These are phyloP conservation scores for Clavispora carvajalis DNA, from an alignment of 805 yeast species.

Conservation along the genomic window DNA sequence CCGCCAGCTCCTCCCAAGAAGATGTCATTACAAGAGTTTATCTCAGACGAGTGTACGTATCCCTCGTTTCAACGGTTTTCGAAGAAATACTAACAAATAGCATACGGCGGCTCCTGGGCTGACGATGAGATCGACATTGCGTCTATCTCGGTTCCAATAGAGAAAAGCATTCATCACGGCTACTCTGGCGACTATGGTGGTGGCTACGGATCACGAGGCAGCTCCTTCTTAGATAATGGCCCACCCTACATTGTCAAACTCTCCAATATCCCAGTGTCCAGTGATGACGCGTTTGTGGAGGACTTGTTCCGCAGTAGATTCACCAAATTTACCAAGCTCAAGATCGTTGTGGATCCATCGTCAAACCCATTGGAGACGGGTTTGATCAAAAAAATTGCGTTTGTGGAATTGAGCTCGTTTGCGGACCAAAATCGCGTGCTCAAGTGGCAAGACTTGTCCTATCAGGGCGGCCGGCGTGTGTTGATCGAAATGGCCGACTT, in stretches of 20 bases:
- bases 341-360: constrained; percentile 52
- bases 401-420: constrained; percentile 51
- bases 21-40: constrained; percentile 43
- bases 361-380: constrained; percentile 32
- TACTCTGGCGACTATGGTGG: constrained; percentile 7
- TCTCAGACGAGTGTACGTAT: constrained; percentile 41
- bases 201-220: constrained; percentile 5
- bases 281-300: constrained; percentile 45
- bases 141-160: constrained; percentile 42
- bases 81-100: constrained; percentile 22
- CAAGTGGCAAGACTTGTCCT: constrained; percentile 57
- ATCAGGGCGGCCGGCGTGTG: constrained; percentile 38
- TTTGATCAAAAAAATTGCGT: constrained; percentile 51
- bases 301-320: constrained; percentile 62
- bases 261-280: constrained; percentile 51
- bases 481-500: constrained; percentile 37
- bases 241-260: constrained; percentile 69
- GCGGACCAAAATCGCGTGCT: constrained; percentile 52
- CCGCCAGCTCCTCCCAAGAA: constrained; percentile 37
- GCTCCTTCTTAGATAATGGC: constrained; percentile 16
- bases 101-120: constrained; percentile 45
- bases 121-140: constrained; percentile 42
- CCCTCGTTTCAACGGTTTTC: background rate
- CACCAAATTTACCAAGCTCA: constrained; percentile 52
- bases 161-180: constrained; percentile 26